These are phyloP conservation scores for Boletus subparvulus DNA, from an alignment of 768 basidiomycete genomes.

Conservation along the genomic window DNA sequence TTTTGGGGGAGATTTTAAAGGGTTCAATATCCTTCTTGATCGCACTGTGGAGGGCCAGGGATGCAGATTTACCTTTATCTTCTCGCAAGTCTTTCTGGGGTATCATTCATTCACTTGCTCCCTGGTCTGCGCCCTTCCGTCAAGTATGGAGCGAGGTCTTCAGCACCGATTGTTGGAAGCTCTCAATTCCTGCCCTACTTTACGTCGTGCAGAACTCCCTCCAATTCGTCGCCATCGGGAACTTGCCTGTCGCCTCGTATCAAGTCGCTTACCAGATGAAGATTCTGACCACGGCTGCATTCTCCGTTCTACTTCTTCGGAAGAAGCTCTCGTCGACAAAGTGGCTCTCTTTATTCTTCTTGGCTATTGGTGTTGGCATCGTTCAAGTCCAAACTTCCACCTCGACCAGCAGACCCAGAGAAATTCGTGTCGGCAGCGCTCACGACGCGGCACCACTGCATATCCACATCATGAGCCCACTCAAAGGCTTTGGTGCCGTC, in stretches of 20 bases:
- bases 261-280: conserved; percentile 99
- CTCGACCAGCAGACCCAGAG: conserved; percentile 28
- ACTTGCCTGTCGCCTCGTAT: conserved; percentile 95
- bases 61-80: conserved; percentile 42
- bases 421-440: conserved; percentile 61
- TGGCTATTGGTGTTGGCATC: conserved; percentile 91
- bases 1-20: conserved; percentile 93
- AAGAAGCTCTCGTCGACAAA: conserved; percentile 69
- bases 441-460: conserved; percentile 59
- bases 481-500: conserved; percentile 83
- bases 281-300: conserved; percentile 93
- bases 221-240: conserved; percentile 94
- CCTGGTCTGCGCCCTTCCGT: conserved; percentile 50
- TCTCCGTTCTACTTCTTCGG: conserved; percentile 82
- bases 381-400: conserved; percentile 84
- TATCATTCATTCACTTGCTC: conserved; percentile 39
- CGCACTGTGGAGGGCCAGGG: conserved; percentile 59
- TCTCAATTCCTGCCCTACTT: conserved; percentile 93
- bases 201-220: conserved; percentile 97
- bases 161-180: conserved; percentile 93
- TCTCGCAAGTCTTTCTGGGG: conserved; percentile 41
- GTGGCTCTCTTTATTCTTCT: conserved; percentile 85
- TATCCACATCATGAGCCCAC: conserved; percentile 75
- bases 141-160: conserved; percentile 73
- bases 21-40: conserved; percentile 89